Percentiles rank a stretch among this genome's conserved stretches.
These are phyloP conservation scores for Ehretia macrophylla DNA, from an alignment of 257 asterid species.

Conservation along the genomic window DNA sequence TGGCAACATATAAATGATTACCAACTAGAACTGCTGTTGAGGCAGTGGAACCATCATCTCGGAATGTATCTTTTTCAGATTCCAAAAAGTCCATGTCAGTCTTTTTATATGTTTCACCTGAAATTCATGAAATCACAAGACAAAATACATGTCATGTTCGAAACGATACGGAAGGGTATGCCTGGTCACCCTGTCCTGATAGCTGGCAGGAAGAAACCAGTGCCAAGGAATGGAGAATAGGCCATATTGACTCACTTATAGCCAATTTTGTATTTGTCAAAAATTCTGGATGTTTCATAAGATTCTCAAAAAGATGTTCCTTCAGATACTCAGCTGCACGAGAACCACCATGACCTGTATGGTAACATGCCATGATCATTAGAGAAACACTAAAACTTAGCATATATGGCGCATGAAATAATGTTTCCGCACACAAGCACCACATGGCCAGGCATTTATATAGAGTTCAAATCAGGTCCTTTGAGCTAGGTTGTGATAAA, in stretches of 20 bases:
- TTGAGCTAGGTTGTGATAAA: too few species aligned
- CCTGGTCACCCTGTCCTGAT: too few species aligned
- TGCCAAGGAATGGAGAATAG: constrained; percentile 7
- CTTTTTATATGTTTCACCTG: constrained; percentile 74
- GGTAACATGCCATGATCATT: constrained; percentile 21
- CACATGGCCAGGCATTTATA: not conserved
- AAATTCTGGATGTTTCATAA: constrained; percentile 65
- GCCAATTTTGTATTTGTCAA: constrained; percentile 55
- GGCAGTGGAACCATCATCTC: constrained; percentile 92
- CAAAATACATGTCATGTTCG: not conserved
- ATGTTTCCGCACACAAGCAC: not conserved
- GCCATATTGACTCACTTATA: constrained; percentile 53
- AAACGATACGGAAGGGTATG: too few species aligned
- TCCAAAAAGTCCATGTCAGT: constrained; percentile 71
- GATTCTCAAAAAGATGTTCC: constrained; percentile 69
- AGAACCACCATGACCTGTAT: constrained; percentile 87
- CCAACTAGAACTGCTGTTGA: constrained; percentile 65
- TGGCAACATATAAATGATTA: constrained; percentile 78
- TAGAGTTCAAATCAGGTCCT: too few species aligned
- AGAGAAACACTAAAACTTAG: constrained; percentile 13
- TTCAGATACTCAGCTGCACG: constrained; percentile 82
- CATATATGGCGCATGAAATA: not conserved
- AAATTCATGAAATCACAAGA: not conserved
- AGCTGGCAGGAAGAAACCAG: not conserved
- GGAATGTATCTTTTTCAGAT: constrained; percentile 68